Base-by-base conservation (phyloP, 208 protist genomes). In the Crithidia fasciculata region DNA sequence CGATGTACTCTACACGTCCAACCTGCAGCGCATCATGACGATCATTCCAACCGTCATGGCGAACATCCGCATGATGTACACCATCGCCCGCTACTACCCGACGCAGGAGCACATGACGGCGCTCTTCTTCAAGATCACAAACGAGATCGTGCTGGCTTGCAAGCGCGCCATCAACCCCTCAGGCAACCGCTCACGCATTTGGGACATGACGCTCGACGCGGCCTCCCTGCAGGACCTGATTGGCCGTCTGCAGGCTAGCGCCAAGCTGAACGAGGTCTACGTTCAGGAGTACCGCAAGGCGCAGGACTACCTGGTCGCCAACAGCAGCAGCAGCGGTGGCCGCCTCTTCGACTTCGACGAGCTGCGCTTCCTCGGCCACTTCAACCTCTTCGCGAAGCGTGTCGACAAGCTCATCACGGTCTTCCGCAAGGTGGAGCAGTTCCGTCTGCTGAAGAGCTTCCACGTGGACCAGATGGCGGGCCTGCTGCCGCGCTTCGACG, bases 121-220 rank as follows among this genome's bases (percentile, higher is more conserved):
- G 45, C 89, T 99, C 16, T 97, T 99, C 71, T 97, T 98, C 76
- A 99, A 99, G 80, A 98, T 99, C 65, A 99, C 96, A 8, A 98
- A 99, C 79, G 95, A 97, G 80, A 96, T 99, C 61, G 98, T 99
- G 66, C 64, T 92, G 37, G 86, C 90, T 49, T 99, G 98, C 86
- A 98, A 98, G 79, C 58, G 87, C 40, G 91, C 91, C 52, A 96
- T 99, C 75, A 93, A 94, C 79, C 90, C 94, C 41, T 91, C 90
- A 15, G 95, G 94, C 19, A 90, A 86, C 8, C 87, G 87, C 43
- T 74, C 88, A 4, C 87, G 88, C 62, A 92, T 99, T 57, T 99
- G 97, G 97, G 94, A 98, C 50, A 87, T 95, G 86, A 90, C 94
- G 39, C 83, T 93, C 64, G 86, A 85, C 64, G 37, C 79, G 19